A percentile compares a stretch with the other conserved stretches of the same genome.
Conservation (phyloP, 768 basidiomycete genomes). For the Mycena vulgaris region DNA sequence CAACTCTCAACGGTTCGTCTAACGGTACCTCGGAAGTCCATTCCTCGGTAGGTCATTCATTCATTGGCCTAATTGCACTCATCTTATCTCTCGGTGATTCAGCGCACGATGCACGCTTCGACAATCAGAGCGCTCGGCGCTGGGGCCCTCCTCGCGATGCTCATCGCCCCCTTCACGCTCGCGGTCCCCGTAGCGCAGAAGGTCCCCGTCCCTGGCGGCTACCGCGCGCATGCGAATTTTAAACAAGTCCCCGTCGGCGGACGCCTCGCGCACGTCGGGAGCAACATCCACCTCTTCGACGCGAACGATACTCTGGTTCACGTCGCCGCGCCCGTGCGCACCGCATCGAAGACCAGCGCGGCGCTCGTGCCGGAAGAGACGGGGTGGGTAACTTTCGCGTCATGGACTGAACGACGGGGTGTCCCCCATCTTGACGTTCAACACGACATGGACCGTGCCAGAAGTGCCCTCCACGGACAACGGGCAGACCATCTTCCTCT, state of each 20-base stretch:
- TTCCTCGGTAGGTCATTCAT: no score
- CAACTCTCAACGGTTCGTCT: no score
- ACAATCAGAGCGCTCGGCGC: no score
- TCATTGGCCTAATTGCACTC: no score
- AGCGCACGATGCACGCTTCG: no score
- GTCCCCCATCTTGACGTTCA: background rate
- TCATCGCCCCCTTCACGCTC: no score
- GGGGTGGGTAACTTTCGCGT: slow-evolving; percentile 24
- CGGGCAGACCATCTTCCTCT: slow-evolving; percentile 31
- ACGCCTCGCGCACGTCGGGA: slow-evolving; percentile 8
- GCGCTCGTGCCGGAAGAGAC: background rate
- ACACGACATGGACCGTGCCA: slow-evolving; percentile 24
- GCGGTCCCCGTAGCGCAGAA: no score
- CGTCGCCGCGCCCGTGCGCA: background rate
- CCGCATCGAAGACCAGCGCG: background rate
- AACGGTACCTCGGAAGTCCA: no score
- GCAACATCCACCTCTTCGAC: slow-evolving; percentile 1
- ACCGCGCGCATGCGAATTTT: no score
- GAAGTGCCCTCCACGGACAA: background rate
- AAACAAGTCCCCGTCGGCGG: slow-evolving; percentile 1
- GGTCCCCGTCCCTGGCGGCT: no score
- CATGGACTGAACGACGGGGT: slow-evolving; percentile 1
- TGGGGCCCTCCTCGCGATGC: no score
- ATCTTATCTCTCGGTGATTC: no score
- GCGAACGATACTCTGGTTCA: background rate